Evolutionary conservation across 129 eudicot genomes (phyloP), one percentile per base, ranked within the genome.

Genomic region (Centrapalus pauciflorus): DNA sequence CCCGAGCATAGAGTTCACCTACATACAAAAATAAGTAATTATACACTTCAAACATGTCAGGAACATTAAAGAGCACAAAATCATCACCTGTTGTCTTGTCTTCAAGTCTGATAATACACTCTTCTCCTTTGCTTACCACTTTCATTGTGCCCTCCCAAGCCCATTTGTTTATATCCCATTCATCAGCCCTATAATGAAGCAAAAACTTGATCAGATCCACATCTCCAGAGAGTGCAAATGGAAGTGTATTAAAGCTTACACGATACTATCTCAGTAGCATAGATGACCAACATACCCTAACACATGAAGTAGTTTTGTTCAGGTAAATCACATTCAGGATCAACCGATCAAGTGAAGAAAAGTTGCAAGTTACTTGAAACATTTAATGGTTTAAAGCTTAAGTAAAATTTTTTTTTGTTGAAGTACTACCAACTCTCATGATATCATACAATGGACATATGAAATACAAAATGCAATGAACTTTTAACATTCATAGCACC

Each of bases 111-210:
- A 94, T 94, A 55, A 94, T 94, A 83, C 99, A 94, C 64, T 89
- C 99, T 75, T 82, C 97, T 65, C 97, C 99, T 81, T 94, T 94
- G 84, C 99, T 86, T 11, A 86, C 66, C 29, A 94, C 99, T 73
- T 84, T 94, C 70, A 94, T 75, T 40, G 80, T 70, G 55, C 99
- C 99, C 67, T 94, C 99, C 99, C 99, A 94, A 52, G 90, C 86
- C 99, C 99, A 94, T 86, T 94, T 94, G 79, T 94, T 94, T 29
- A 94, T 95, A 84, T 94, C 82, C 99, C 99, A 94, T 76, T 94
- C 99, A 81, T 94, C 99, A 54, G 99, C 99, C 88, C 99, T 94
- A 73, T 58, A 72, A 57, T 17, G 14, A 51, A 30, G 5, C 30
- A 30, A 24, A 40, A 24, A 52, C 7, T 28, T n/a, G 38, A 62